Base-by-base conservation (phyloP, 2,329 filamentous ascomycete genomes). In the Aspergillus sp. region DNA sequence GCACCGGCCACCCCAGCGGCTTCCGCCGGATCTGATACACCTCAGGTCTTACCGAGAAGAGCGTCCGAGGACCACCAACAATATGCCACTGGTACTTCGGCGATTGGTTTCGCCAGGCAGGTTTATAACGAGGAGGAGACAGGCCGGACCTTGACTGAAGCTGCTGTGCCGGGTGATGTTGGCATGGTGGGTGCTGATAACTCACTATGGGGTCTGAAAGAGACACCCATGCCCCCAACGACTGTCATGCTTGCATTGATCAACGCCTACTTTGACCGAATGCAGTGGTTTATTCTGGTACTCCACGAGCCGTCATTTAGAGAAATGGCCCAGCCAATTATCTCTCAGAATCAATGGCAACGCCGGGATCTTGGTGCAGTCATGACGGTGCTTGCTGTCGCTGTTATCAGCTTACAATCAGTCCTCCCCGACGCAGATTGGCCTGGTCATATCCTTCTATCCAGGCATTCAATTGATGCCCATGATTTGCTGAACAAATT, bases 201-300 rank as follows among this genome's bases (percentile, higher is more conserved):
- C 10, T n/a, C 19, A 15, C 32, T 54, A n/a, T 54, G 52, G 52
- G n/a, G 19, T 2, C 13, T 54, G 23, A 41, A 54, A 17, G 36
- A 42, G 19, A 41, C 36, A 11, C 10, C 15, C 17, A 19, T 54
- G 19, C 52, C 52, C 5, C 52, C 52, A 25, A 8, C 8, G 21
- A n/a, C 21, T 6, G 52, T 54, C 7, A 54, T 54, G 11, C 19
- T 39, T 5, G 17, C 52, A 17, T 17, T 54, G 6, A 54, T 54
- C 38, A 36, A 42, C 17, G 17, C 52, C 5, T 54, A 54, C 23
- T 54, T 54, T 23, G 21, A 54, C 7, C 38, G 52, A 8, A 54
- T 54, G 52, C 36, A 54, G n/a, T 54, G 52, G 52, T 54, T 54
- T 11, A 54, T 54, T 8, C 7, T 54, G 13, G 27, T 54, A 2